These are phyloP conservation scores for Aaosphaeria arxii DNA, from an alignment of 2,329 filamentous ascomycete genomes.

Conservation along the genomic window DNA sequence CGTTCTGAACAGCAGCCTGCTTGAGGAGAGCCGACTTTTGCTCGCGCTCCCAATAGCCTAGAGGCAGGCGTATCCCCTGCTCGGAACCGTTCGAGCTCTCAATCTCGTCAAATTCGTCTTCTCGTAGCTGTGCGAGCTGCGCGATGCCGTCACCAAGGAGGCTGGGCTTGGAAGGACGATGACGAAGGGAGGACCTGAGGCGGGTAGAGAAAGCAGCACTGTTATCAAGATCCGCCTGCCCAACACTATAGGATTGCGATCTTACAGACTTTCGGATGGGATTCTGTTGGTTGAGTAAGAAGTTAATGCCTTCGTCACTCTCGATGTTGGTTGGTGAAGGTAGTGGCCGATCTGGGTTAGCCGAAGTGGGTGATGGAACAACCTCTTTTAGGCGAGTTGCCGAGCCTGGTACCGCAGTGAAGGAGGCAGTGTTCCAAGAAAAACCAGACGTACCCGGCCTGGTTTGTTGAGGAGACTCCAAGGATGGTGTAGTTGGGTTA, in stretches of 20 bases:
- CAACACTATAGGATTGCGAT: constrained; percentile 95
- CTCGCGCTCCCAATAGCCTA: constrained; percentile 30
- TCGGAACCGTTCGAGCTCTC: constrained; percentile 58
- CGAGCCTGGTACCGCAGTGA: constrained; percentile 16
- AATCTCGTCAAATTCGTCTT: constrained; percentile 60
- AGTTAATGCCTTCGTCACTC: constrained; percentile 48
- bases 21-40: constrained; percentile 32
- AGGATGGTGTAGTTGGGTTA: constrained; percentile 75
- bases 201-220: constrained; percentile 51
- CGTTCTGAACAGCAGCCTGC: constrained; percentile 36
- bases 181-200: constrained; percentile 57
- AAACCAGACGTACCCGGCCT: constrained; percentile 42
- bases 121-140: constrained; percentile 30
- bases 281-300: constrained; percentile 48
- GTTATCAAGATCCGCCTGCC: constrained; percentile 66
- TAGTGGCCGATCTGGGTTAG: constrained; percentile 19
- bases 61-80: constrained; percentile 44
- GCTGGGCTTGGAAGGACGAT: constrained; percentile 75
- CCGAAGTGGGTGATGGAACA: constrained; percentile 32
- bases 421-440: constrained; percentile 41
- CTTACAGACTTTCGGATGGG: constrained; percentile 90
- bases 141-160: constrained; percentile 61
- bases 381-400: constrained; percentile 30
- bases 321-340: constrained; percentile 31
- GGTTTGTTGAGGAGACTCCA: constrained; percentile 53